Evolutionary conservation across 306 rosid genomes (phyloP), one percentile per base, ranked within the genome.

Genomic region (Fagus crenata): DNA sequence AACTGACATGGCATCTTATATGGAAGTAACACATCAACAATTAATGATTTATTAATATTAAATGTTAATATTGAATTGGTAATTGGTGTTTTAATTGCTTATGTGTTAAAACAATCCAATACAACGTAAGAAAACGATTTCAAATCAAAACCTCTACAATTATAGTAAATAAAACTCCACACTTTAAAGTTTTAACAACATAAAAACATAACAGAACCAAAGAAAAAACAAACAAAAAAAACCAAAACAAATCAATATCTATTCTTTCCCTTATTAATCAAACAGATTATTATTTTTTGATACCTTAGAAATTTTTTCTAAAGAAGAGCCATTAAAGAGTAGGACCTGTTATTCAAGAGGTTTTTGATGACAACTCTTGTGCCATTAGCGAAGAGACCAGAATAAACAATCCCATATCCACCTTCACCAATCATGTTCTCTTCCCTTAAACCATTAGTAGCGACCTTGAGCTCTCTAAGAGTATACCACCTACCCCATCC

Each of bases 401-500:
- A 74, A 36, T 96, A 96, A 2, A 96, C 99, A 35, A 96, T 92
- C 72, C 99, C 99, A 83, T 96, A 96, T 1, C 99, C 99, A 53
- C 99, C 99, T 87, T 96, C 98, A 0, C 99, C 99, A 63, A 96
- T 89, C 70, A 96, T 98, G 78, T 88, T 96, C 67, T 91, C 92
- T 12, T 89, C 97, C 67, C 91, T 80, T 79, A 96, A 69, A 2
- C 93, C 90, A 76, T 86, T 83, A 3, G 98, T 96, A 5, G 99
- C 99, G 6, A 88, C 99, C 83, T 96, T 98, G 0, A 96, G 90
- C 83, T 96, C 99, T 46, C 98, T 82, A 7, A 96, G 84, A 22
- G 99, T 96, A 54, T 85, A 96, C 98, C 99, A 96, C 73, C 93
- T 86, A 0, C 99, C 99, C 99, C 99, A 96, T 1, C 99, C 99